Evolutionary conservation across 768 basidiomycete genomes (phyloP).

Genomic region (Inosperma sp.): DNA sequence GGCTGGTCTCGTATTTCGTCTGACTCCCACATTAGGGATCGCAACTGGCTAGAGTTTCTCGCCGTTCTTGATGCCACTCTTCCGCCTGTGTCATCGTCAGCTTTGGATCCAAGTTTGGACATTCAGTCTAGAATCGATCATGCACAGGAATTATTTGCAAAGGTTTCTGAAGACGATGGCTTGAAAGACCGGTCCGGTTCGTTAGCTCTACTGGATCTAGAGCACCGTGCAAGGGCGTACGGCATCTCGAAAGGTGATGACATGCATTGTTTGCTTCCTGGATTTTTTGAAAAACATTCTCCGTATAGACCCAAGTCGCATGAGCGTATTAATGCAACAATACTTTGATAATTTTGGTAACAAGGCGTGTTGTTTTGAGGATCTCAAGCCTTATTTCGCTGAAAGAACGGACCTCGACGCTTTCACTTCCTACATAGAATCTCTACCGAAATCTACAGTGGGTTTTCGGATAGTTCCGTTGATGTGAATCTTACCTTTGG

Average conservation of each 20-base stretch:
- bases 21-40: slow-evolving; percentile 45
- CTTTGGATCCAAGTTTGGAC: slow-evolving; percentile 21
- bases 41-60: slow-evolving; percentile 84
- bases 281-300: neutral
- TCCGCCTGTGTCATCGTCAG: slow-evolving; percentile 26
- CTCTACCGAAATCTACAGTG: slow-evolving; percentile 47
- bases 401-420: slow-evolving; percentile 40
- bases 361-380: slow-evolving; percentile 86
- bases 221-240: slow-evolving; percentile 49
- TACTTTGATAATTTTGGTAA: slow-evolving; percentile 74
- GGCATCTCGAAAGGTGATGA: slow-evolving; percentile 45
- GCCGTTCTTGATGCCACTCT: slow-evolving; percentile 70
- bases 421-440: slow-evolving; percentile 53
- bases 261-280: neutral
- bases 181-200: slow-evolving; percentile 67
- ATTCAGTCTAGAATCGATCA: slow-evolving; percentile 34
- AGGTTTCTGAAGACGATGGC: slow-evolving; percentile 62
- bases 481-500: slow-evolving; percentile 1
- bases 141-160: slow-evolving; percentile 47
- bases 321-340: slow-evolving; percentile 49
- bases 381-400: slow-evolving; percentile 67
- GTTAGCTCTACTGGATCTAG: slow-evolving; percentile 73
- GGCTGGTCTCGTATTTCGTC: neutral
- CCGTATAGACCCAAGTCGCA: slow-evolving; percentile 40
- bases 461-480: slow-evolving; percentile 20